These are phyloP conservation scores for Capsella rubella DNA, from an alignment of 441 rosid species.

Conservation along the genomic window DNA sequence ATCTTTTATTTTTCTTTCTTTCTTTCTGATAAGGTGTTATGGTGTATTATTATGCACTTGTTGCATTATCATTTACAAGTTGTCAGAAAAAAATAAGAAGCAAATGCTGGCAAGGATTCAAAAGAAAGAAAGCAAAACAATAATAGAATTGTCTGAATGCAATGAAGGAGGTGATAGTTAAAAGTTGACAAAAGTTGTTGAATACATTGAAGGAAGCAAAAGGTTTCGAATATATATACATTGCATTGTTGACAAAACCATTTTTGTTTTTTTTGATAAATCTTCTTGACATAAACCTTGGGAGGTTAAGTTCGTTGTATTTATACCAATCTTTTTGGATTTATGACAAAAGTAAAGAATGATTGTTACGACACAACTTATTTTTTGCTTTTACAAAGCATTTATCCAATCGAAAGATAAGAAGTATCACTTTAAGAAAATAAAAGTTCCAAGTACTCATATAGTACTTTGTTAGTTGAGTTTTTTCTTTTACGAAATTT, in stretches of 20 bases:
- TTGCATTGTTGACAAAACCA: slow-evolving; percentile 35
- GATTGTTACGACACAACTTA: slow-evolving; percentile 4
- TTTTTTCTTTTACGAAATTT: no score
- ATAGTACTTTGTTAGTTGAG: no score
- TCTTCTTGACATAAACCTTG: slow-evolving; percentile 27
- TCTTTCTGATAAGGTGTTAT: no score
- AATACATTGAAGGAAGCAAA: slow-evolving; percentile 15
- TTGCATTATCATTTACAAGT: neutral
- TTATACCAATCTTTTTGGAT: neutral
- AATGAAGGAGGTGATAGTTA: slow-evolving; percentile 13
- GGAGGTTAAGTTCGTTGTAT: slow-evolving; percentile 26
- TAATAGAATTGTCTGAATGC: neutral
- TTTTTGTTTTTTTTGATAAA: neutral
- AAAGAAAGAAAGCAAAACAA: neutral
- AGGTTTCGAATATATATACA: neutral
- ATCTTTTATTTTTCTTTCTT: no score
- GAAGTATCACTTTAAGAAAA: no score
- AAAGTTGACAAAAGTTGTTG: neutral
- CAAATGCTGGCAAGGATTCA: neutral
- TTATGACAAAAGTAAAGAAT: neutral
- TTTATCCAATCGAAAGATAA: no score
- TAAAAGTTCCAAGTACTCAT: no score
- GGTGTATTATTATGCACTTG: neutral
- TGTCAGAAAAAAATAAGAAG: neutral
- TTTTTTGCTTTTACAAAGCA: neutral